Evolutionary conservation across 805 yeast genomes (phyloP).

Genomic region (Candida sanyiensis): DNA sequence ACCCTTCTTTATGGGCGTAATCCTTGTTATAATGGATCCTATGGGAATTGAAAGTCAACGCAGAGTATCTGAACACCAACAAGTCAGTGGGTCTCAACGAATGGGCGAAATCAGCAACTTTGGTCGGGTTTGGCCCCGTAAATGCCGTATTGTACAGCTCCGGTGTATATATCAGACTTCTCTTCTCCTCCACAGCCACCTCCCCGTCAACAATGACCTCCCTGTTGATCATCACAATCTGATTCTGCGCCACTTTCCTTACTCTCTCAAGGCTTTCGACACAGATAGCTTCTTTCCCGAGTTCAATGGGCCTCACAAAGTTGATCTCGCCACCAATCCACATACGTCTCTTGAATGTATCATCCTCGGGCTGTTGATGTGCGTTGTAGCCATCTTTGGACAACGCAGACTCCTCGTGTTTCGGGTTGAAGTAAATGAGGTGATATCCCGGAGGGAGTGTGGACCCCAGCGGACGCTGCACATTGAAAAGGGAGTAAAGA

Average conservation of each 20-base stretch:
- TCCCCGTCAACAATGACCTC: constrained; percentile 31
- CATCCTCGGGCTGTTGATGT: constrained; percentile 39
- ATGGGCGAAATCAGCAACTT: constrained; percentile 21
- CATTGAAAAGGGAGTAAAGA: constrained; percentile 23
- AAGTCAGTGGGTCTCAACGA: constrained; percentile 34
- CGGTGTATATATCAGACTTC: constrained; percentile 60
- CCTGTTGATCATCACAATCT: constrained; percentile 54
- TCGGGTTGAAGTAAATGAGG: constrained; percentile 61
- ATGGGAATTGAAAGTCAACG: constrained; percentile 79
- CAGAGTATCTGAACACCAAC: constrained; percentile 58
- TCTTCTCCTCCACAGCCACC: constrained; percentile 39
- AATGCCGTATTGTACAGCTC: constrained; percentile 18
- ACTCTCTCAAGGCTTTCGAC: constrained; percentile 45
- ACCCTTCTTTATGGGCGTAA: constrained; percentile 55
- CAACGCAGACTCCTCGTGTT: constrained; percentile 39
- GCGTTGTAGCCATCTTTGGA: constrained; percentile 77
- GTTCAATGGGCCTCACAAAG: constrained; percentile 32
- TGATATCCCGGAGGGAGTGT: constrained; percentile 51
- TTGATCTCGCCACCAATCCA: constrained; percentile 72
- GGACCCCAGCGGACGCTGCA: constrained; percentile 15
- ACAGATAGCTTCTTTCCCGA: constrained; percentile 40
- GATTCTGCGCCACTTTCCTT: constrained; percentile 31
- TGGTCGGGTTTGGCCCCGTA: not conserved
- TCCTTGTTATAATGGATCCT: constrained; percentile 65
- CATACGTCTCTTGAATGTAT: constrained; percentile 52